Evolutionary conservation across 2,329 filamentous ascomycete species (phyloP).

Genomic region (Penicillium hordei): DNA sequence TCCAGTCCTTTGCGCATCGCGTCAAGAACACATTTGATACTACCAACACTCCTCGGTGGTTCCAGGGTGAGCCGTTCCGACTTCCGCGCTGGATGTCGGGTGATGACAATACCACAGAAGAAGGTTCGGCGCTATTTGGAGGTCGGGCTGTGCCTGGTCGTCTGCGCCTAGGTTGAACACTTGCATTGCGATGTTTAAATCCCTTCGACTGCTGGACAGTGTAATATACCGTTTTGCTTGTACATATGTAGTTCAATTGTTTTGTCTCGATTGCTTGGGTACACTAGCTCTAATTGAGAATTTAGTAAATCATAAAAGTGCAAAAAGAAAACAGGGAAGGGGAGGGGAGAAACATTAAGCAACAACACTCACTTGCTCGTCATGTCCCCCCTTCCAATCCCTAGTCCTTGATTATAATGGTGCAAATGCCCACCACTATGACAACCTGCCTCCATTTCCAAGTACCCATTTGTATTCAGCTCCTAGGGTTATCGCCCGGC

Average conservation of each 20-base stretch:
- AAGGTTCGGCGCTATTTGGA: constrained; percentile 42
- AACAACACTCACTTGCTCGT: no score
- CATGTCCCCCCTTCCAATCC: no score
- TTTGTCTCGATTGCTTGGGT: background rate
- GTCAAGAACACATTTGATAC: constrained; percentile 91
- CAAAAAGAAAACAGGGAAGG: background rate
- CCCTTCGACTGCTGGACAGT: constrained; percentile 22
- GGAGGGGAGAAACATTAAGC: no score
- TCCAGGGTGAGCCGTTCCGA: constrained; percentile 71
- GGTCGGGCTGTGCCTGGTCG: constrained; percentile 41
- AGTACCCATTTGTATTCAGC: no score
- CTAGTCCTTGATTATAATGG: no score
- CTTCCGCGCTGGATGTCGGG: constrained; percentile 79
- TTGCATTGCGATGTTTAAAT: constrained; percentile 13
- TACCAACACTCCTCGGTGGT: constrained; percentile 77
- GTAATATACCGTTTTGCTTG: constrained; percentile 21
- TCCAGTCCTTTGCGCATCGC: constrained; percentile 77
- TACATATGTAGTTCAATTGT: constrained; percentile 14
- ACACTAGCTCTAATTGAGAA: background rate
- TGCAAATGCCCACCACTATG: no score
- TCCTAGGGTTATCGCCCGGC: no score
- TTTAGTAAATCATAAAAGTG: background rate
- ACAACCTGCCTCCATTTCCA: no score
- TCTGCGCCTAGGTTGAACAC: constrained; percentile 37
- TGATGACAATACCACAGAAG: constrained; percentile 44